phyloP scores from a whole-genome alignment of 2,329 filamentous ascomycete genomes.

The Lachnellula suecica region DNA sequence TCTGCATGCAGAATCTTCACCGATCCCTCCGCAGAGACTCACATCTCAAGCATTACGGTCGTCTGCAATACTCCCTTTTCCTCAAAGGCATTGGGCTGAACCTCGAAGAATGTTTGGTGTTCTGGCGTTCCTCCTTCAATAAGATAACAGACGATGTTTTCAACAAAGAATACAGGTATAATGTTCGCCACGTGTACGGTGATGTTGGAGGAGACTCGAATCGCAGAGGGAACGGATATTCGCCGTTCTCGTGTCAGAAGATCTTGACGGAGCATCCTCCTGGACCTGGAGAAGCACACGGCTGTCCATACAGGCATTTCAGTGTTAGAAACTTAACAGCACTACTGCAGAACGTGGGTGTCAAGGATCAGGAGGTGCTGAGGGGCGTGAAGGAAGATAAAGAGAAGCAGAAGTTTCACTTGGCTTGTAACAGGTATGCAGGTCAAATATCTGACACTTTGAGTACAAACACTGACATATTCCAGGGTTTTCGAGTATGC shows the following conservation, averaged over 20 bases:
- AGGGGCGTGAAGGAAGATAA: slow-evolving; percentile 87
- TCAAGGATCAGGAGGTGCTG: slow-evolving; percentile 74
- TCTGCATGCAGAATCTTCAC: slow-evolving; percentile 94
- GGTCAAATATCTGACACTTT: not conserved
- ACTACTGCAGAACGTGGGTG: slow-evolving; percentile 75
- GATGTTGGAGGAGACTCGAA: slow-evolving; percentile 93
- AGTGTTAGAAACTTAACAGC: slow-evolving; percentile 79
- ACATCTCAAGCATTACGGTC: slow-evolving; percentile 90
- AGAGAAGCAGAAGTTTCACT: slow-evolving; percentile 83
- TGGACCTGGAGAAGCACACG: slow-evolving; percentile 83
- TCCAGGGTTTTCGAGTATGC: slow-evolving; percentile 79
- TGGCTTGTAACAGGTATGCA: slow-evolving; percentile 84
- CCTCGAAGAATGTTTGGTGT: slow-evolving; percentile 86
- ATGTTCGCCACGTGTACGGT: slow-evolving; percentile 91
- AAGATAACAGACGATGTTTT: slow-evolving; percentile 91
- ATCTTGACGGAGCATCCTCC: slow-evolving; percentile 88
- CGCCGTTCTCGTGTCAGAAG: slow-evolving; percentile 91
- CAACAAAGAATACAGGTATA: slow-evolving; percentile 97
- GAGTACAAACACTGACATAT: not conserved
- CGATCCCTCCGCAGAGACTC: slow-evolving; percentile 80
- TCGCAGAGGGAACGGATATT: slow-evolving; percentile 81
- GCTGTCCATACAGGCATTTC: slow-evolving; percentile 96
- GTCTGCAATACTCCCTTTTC: slow-evolving; percentile 94
- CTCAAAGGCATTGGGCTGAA: slow-evolving; percentile 91
- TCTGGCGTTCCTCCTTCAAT: slow-evolving; percentile 87